These are phyloP conservation scores for Chlamydomonas sphaeroides DNA, from an alignment of 139 green algal genomes.

Conservation along the genomic window DNA sequence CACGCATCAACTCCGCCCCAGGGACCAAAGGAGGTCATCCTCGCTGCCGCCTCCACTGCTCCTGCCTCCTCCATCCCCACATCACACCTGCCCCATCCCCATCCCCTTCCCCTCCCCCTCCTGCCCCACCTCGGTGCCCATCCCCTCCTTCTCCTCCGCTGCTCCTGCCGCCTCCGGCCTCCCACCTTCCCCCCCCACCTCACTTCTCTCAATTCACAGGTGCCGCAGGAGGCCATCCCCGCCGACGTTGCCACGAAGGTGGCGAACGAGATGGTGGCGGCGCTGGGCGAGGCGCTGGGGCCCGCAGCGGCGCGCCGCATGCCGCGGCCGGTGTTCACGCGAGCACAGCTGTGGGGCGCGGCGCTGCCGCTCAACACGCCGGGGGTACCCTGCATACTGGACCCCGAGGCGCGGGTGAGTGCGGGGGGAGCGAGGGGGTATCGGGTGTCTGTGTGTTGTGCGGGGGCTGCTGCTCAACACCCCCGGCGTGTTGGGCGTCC, in stretches of 20 bases:
- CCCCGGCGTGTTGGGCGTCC: too few species aligned
- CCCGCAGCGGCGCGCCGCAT: not conserved
- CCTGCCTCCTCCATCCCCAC: not conserved
- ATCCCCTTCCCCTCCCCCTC: not conserved
- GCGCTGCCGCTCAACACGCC: conserved; percentile 79
- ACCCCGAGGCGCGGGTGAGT: conserved; percentile 62
- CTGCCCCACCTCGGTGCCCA: not conserved
- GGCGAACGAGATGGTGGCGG: conserved; percentile 60
- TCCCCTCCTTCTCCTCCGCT: too few species aligned
- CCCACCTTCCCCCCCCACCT: too few species aligned
- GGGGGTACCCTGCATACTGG: conserved; percentile 70
- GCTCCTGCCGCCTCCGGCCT: too few species aligned
- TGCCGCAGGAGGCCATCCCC: conserved; percentile 77
- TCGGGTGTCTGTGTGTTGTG: too few species aligned
- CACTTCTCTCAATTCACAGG: too few species aligned
- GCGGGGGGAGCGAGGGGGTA: not conserved
- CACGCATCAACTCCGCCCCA: too few species aligned
- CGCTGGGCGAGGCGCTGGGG: conserved; percentile 35
- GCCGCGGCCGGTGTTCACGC: conserved; percentile 30
- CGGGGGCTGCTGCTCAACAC: too few species aligned
- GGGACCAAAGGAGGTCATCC: too few species aligned
- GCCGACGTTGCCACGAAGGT: conserved; percentile 62
- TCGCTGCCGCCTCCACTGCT: too few species aligned
- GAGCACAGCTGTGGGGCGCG: conserved; percentile 77
- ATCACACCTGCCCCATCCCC: not conserved